These are phyloP conservation scores for Mucor lusitanicus DNA, from an alignment of 371 early-diverging fungal genomes.

Conservation along the genomic window DNA sequence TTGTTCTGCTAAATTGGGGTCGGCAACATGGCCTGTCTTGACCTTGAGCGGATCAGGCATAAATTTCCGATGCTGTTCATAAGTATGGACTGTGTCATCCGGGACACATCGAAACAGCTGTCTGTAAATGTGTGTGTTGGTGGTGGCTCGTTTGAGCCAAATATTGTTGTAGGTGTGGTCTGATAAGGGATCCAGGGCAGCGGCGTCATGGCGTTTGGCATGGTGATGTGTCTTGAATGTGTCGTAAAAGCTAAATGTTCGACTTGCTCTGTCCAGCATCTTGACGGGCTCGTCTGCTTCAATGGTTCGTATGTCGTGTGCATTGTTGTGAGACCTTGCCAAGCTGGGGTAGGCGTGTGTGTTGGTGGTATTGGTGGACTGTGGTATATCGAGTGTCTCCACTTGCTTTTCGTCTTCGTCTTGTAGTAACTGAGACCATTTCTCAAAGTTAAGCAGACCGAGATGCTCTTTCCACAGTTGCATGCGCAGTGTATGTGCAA, in stretches of 20 bases:
- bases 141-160: constrained; percentile 69
- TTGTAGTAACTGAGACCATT: constrained; percentile 35
- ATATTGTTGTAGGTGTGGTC: constrained; percentile 60
- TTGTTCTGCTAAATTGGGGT: constrained; percentile 35
- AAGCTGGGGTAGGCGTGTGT: constrained; percentile 30
- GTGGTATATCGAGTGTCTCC: constrained; percentile 12
- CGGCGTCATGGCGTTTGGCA: constrained; percentile 37
- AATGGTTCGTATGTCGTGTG: constrained; percentile 31
- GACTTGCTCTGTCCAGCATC: constrained; percentile 39
- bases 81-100: constrained; percentile 72
- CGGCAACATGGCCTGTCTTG: constrained; percentile 59
- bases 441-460: constrained; percentile 61
- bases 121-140: constrained; percentile 75
- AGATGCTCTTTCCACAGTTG: constrained; percentile 87
- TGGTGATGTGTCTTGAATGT: constrained; percentile 25
- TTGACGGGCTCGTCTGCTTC: constrained; percentile 40
- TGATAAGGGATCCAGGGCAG: constrained; percentile 75
- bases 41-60: constrained; percentile 52
- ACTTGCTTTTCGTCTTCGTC: background rate
- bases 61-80: constrained; percentile 62
- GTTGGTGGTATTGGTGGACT: constrained; percentile 13
- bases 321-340: constrained; percentile 26
- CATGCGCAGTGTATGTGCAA: constrained; percentile 77
- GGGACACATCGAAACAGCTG: constrained; percentile 86
- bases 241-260: constrained; percentile 43